phyloP scores from a whole-genome alignment of 139 green algal species.

The Nannochloris sp. region DNA sequence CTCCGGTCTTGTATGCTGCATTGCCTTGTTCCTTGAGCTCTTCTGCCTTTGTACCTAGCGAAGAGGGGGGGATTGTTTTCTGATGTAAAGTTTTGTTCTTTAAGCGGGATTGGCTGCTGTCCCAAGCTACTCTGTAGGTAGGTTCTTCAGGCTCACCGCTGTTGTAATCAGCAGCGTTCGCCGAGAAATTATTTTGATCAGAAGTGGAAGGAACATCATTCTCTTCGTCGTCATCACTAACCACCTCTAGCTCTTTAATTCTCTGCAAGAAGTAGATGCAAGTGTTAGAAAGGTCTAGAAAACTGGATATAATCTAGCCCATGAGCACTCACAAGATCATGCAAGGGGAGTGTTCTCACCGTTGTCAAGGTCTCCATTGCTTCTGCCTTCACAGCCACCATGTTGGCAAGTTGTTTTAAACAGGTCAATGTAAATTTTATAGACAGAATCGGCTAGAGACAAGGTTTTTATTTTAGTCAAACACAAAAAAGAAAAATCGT shows the following conservation, averaged over 20 bases:
- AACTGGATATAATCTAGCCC: background rate
- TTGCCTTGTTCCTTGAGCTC: slow-evolving; percentile 18
- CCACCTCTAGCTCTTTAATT: slow-evolving; percentile 4
- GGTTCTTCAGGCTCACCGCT: background rate
- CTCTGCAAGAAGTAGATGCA: background rate
- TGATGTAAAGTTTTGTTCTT: background rate
- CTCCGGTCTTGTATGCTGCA: background rate
- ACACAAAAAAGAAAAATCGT: background rate
- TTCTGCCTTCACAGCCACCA: background rate
- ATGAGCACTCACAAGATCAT: no score
- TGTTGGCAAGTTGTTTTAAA: background rate
- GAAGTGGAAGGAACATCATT: background rate
- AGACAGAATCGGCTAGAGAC: background rate
- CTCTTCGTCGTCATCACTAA: slow-evolving; percentile 10
- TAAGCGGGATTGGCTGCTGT: slow-evolving; percentile 20
- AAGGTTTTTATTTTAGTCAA: background rate
- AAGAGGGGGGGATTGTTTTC: background rate
- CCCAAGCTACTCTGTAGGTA: slow-evolving; percentile 3
- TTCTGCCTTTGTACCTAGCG: background rate
- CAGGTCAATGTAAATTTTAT: background rate
- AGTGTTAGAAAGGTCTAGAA: background rate
- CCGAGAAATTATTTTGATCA: background rate
- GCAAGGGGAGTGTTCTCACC: no score
- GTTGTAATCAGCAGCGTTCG: background rate
- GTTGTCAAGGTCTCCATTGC: background rate